Percentiles rank a stretch among this genome's conserved stretches.
These are phyloP conservation scores for Mixia osmundae DNA, from an alignment of 1,284 basidiomycete genomes.

Conservation along the genomic window DNA sequence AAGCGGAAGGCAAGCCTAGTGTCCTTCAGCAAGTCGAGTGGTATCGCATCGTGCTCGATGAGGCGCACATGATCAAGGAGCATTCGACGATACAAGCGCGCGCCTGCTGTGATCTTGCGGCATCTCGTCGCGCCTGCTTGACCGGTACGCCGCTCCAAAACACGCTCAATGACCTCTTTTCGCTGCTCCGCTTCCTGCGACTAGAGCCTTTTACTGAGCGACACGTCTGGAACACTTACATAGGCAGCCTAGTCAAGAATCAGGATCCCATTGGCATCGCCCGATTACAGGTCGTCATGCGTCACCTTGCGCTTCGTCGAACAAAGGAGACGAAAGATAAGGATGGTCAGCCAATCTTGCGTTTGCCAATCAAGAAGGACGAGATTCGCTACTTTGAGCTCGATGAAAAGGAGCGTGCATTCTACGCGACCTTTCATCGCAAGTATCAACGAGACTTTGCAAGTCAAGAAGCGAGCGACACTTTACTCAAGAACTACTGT, in stretches of 20 bases:
- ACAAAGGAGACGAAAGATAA: constrained; percentile 72
- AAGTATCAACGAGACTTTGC: constrained; percentile 77
- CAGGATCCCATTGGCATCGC: constrained; percentile 76
- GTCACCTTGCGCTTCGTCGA: constrained; percentile 78
- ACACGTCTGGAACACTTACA: constrained; percentile 72
- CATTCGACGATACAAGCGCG: constrained; percentile 75
- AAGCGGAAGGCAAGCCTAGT: constrained; percentile 31
- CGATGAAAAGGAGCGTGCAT: constrained; percentile 50
- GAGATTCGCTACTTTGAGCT: constrained; percentile 67
- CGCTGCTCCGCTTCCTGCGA: constrained; percentile 84
- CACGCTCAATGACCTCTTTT: constrained; percentile 91
- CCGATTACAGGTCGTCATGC: constrained; percentile 92
- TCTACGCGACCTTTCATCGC: constrained; percentile 69
- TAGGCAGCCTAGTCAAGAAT: constrained; percentile 72
- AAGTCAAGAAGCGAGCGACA: constrained; percentile 64
- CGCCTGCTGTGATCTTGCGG: constrained; percentile 81
- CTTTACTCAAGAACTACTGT: constrained; percentile 88
- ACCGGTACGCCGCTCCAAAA: constrained; percentile 98
- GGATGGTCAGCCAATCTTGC: constrained; percentile 61
- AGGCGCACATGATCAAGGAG: constrained; percentile 97
- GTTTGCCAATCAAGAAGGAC: constrained; percentile 65
- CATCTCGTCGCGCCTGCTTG: constrained; percentile 74
- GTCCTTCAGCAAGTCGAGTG: constrained; percentile 89
- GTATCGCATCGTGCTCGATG: constrained; percentile 94
- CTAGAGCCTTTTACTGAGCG: constrained; percentile 83